These are phyloP conservation scores for Gossypium bickii DNA, from an alignment of 345 rosid species.

Conservation along the genomic window DNA sequence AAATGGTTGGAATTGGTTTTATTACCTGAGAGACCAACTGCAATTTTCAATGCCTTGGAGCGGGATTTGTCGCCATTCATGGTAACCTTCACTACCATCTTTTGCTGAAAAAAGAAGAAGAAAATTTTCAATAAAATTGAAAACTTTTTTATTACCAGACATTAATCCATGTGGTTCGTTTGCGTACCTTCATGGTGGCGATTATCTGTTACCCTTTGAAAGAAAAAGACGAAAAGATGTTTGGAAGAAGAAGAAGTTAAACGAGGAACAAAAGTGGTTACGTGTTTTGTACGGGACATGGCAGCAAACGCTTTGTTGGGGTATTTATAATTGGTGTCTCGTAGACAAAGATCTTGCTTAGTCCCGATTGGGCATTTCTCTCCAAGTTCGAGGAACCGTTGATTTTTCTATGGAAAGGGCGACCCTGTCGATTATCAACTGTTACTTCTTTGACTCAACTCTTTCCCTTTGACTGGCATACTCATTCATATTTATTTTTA, in stretches of 20 bases:
- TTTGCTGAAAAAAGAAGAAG: conserved; percentile 16
- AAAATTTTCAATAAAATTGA: neutral
- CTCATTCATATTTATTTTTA: neutral
- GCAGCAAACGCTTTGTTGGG: neutral
- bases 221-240: neutral
- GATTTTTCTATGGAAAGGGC: neutral
- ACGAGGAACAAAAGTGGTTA: neutral
- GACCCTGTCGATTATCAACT: neutral
- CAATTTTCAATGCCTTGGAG: conserved; percentile 25
- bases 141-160: neutral
- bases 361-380: neutral
- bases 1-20: too few species aligned
- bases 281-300: neutral
- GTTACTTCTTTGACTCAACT: neutral
- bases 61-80: conserved; percentile 14
- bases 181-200: conserved; percentile 13
- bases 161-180: neutral
- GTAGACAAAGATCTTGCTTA: neutral
- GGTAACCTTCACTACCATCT: conserved; percentile 28
- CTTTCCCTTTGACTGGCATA: neutral
- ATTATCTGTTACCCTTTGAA: neutral
- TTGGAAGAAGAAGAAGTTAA: neutral
- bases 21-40: conserved; percentile 21
- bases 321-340: neutral
- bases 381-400: neutral